These are phyloP conservation scores for Hypoxylon sp. DNA, from an alignment of 2,329 filamentous ascomycete genomes.

Conservation along the genomic window DNA sequence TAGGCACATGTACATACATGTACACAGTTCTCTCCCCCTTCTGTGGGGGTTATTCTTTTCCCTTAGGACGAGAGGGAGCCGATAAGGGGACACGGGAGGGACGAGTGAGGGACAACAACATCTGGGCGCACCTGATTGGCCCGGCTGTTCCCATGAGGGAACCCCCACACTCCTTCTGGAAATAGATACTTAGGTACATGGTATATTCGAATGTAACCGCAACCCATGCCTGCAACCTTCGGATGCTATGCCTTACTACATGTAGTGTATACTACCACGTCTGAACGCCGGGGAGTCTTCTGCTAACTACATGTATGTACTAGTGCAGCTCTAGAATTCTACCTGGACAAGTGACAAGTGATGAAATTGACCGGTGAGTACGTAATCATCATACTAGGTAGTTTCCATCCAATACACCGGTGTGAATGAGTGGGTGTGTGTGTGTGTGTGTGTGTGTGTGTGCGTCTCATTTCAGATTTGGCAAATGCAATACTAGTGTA, in stretches of 20 bases:
- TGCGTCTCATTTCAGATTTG: background rate
- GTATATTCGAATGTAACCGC: constrained; percentile 34
- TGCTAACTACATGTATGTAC: too few relatives aligned
- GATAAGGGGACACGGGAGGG: constrained; percentile 33
- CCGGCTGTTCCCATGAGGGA: constrained; percentile 38
- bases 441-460: too few relatives aligned
- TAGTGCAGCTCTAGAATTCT: background rate
- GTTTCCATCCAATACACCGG: background rate
- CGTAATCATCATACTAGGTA: constrained; percentile 24
- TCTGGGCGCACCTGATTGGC: constrained; percentile 24
- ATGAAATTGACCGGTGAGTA: constrained; percentile 36
- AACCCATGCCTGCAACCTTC: constrained; percentile 28
- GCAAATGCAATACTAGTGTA: background rate
- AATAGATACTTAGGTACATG: constrained; percentile 19
- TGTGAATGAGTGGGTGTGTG: constrained; percentile 1
- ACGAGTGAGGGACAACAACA: constrained; percentile 17
- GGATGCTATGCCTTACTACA: constrained; percentile 31
- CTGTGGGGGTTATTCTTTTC: constrained; percentile 26
- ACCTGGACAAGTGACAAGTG: constrained; percentile 34
- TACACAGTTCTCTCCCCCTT: background rate
- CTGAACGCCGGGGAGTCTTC: background rate
- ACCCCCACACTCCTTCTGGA: constrained; percentile 28
- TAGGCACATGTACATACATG: too few relatives aligned
- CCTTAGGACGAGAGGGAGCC: constrained; percentile 16
- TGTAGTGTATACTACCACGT: constrained; percentile 21